Percentiles rank a stretch among this genome's conserved stretches.
phyloP scores from a whole-genome alignment of 1,284 basidiomycete species.

The Ceratobasidium theobromae region DNA sequence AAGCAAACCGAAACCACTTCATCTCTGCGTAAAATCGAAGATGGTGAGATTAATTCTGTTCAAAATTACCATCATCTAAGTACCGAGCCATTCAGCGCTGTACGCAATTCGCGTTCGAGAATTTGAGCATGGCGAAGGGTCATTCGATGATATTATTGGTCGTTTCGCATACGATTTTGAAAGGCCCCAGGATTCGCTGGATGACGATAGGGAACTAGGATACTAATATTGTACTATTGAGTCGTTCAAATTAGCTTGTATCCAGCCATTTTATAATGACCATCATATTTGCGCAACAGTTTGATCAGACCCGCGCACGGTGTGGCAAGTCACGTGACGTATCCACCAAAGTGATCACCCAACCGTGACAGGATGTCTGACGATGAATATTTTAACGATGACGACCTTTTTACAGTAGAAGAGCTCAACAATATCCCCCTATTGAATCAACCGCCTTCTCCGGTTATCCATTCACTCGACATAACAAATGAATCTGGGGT shows the following conservation, averaged over 20 bases:
- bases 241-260: neutral
- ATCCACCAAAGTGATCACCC: neutral
- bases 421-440: constrained; percentile 1
- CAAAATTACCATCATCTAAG: neutral
- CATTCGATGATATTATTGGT: constrained; percentile 16
- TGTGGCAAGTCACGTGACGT: constrained; percentile 27
- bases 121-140: constrained; percentile 11
- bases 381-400: constrained; percentile 26
- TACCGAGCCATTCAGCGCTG: neutral
- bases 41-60: constrained; percentile 59
- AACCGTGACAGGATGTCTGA: constrained; percentile 18
- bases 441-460: constrained; percentile 1
- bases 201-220: neutral
- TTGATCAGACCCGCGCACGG: too few species aligned
- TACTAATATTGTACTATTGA: neutral
- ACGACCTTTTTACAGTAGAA: constrained; percentile 18
- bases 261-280: neutral
- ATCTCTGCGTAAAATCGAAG: constrained; percentile 92
- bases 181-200: neutral
- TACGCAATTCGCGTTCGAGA: constrained; percentile 24
- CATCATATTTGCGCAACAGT: neutral
- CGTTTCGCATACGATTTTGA: constrained; percentile 12
- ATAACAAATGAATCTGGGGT: too few species aligned
- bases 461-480: too few species aligned
- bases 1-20: constrained; percentile 86